phyloP scores from a whole-genome alignment of 1,284 basidiomycete species.

The Trichosporon inkin region DNA sequence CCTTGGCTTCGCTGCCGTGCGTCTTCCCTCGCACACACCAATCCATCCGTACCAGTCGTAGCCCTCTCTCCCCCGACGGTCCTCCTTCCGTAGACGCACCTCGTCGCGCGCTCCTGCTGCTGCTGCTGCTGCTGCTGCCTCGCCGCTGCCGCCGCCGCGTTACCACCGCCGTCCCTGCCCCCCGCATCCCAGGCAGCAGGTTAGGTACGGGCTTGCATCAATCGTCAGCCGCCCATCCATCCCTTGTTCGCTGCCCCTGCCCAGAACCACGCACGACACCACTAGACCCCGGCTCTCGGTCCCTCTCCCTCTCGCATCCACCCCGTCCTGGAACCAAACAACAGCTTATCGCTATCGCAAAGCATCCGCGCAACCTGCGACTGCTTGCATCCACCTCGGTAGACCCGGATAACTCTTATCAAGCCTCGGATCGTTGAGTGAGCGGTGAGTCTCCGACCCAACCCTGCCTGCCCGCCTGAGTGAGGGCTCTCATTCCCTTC shows the following conservation, averaged over 20 bases:
- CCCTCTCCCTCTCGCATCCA: not conserved
- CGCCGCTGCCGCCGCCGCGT: constrained; percentile 4
- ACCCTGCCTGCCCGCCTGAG: not conserved
- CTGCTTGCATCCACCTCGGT: not conserved
- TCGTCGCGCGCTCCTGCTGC: not conserved
- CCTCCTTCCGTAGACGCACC: not conserved
- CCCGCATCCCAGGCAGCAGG: constrained; percentile 1
- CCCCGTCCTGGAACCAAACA: constrained; percentile 21
- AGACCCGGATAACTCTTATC: not conserved
- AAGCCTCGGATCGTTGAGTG: constrained; percentile 5
- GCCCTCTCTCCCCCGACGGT: not conserved
- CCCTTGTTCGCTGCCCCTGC: not conserved
- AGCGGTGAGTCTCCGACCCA: not conserved
- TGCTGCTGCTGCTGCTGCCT: constrained; percentile 1
- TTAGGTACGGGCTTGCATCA: constrained; percentile 1
- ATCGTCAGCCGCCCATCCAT: not conserved
- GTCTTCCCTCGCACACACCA: constrained; percentile 1
- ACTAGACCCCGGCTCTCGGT: not conserved
- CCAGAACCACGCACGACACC: not conserved
- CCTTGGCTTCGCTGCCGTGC: constrained; percentile 1
- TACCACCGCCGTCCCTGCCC: constrained; percentile 3
- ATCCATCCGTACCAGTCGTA: not conserved
- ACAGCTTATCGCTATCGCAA: constrained; percentile 18
- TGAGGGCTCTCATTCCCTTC: not conserved
- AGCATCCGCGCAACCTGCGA: not conserved